phyloP scores from a whole-genome alignment of 805 yeast genomes.

The Saitoella complicata region DNA sequence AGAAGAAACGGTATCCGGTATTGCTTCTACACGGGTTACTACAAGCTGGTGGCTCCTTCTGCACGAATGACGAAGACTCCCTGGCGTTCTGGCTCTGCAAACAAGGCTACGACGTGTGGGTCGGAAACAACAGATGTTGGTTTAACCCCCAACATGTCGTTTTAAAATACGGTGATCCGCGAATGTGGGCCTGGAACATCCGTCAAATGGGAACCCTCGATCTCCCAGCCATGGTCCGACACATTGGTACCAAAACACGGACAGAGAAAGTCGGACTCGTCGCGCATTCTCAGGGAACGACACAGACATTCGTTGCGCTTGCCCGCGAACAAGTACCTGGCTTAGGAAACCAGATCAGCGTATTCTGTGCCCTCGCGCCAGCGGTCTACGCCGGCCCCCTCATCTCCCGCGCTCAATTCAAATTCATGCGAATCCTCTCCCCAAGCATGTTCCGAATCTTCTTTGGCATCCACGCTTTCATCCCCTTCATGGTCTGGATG shows the following conservation, averaged over 20 bases:
- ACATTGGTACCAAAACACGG: constrained; percentile 30
- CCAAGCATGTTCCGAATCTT: constrained; percentile 21
- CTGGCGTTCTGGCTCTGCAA: constrained; percentile 42
- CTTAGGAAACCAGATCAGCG: constrained; percentile 40
- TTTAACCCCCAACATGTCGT: constrained; percentile 51
- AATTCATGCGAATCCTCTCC: constrained; percentile 16
- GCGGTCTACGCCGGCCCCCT: constrained; percentile 79
- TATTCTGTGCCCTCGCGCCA: constrained; percentile 70
- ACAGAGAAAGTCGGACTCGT: constrained; percentile 35
- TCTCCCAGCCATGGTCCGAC: constrained; percentile 53
- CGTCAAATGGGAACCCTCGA: constrained; percentile 68
- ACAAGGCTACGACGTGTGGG: constrained; percentile 70
- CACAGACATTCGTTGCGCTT: constrained; percentile 63
- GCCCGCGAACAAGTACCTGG: constrained; percentile 30
- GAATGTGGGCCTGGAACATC: constrained; percentile 84
- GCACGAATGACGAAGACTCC: constrained; percentile 69
- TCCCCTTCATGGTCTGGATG: constrained; percentile 54
- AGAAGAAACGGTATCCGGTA: constrained; percentile 39
- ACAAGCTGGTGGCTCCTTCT: constrained; percentile 73
- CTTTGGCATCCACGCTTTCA: constrained; percentile 65
- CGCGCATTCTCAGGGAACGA: constrained; percentile 89
- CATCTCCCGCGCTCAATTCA: constrained; percentile 33
- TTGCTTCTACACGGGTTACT: constrained; percentile 72
- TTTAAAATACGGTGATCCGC: constrained; percentile 27
- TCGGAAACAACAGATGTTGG: constrained; percentile 83